phyloP scores from a whole-genome alignment of 179 eudicot species.

The Dionaea muscipula region DNA sequence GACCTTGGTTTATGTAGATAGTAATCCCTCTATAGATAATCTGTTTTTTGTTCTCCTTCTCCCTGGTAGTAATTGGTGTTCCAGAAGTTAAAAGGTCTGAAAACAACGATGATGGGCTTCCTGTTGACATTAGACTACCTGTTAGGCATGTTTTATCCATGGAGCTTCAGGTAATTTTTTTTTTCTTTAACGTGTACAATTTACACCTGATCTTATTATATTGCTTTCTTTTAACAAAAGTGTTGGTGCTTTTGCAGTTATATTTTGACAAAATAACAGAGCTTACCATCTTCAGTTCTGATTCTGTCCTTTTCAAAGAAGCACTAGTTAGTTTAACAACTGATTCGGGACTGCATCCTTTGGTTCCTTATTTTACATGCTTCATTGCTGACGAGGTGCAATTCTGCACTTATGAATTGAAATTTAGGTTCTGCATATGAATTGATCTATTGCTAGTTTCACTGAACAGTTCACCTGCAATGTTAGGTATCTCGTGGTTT shows the following conservation, averaged over 20 bases:
- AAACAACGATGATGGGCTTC: conserved; percentile 59
- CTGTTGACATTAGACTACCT: conserved; percentile 66
- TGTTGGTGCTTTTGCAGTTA: conserved; percentile 32
- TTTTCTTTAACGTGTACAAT: not conserved
- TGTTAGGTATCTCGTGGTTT: conserved; percentile 72
- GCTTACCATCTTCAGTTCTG: conserved; percentile 52
- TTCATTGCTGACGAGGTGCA: conserved; percentile 88
- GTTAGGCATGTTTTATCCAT: conserved; percentile 74
- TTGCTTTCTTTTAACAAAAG: conserved; percentile 5
- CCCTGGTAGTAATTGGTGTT: not conserved
- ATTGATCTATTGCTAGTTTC: too few species aligned
- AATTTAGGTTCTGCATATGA: too few species aligned
- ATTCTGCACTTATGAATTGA: not conserved
- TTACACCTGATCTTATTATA: not conserved
- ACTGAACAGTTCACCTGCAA: conserved; percentile 4
- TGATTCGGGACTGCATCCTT: conserved; percentile 86
- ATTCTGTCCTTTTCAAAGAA: conserved; percentile 61
- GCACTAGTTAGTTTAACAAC: conserved; percentile 79
- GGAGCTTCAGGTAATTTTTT: conserved; percentile 72
- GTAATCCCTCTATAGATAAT: not conserved
- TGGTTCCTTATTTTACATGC: conserved; percentile 73
- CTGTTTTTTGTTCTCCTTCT: not conserved
- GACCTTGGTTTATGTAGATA: too few species aligned
- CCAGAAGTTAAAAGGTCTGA: conserved; percentile 55
- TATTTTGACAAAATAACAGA: conserved; percentile 84